Percentiles rank a stretch among this genome's conserved stretches.
Evolutionary conservation across 2,329 filamentous ascomycete species (phyloP).

Genomic region (Claviceps fusiformis): DNA sequence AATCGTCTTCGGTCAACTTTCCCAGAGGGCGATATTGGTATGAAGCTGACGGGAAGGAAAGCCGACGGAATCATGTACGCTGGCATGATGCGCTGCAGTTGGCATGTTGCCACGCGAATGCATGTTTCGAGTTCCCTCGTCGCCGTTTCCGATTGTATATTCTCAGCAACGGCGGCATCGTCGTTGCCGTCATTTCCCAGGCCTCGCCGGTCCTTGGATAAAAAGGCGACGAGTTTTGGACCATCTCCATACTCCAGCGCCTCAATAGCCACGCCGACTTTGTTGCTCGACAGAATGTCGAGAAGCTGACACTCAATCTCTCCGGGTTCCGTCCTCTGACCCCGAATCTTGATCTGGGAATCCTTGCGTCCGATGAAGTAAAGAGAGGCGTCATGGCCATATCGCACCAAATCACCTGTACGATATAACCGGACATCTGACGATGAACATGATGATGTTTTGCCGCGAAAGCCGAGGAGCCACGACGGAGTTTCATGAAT

Average conservation of each 20-base stretch:
- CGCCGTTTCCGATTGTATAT: background rate
- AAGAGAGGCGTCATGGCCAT: conserved; percentile 15
- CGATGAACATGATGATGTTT: conserved; percentile 8
- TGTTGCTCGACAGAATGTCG: background rate
- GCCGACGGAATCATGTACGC: background rate
- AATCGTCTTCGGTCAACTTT: background rate
- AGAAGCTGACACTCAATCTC: conserved; percentile 6
- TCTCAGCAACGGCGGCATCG: no score
- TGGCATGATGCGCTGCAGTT: background rate
- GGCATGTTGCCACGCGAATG: background rate
- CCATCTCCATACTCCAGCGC: background rate
- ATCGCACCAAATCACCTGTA: conserved; percentile 15
- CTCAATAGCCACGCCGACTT: background rate
- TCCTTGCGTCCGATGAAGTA: conserved; percentile 14
- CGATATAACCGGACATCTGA: conserved; percentile 7
- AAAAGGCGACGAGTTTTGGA: background rate
- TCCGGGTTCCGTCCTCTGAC: conserved; percentile 35
- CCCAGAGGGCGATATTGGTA: background rate
- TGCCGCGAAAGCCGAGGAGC: conserved; percentile 13
- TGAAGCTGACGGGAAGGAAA: background rate
- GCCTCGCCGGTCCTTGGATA: background rate
- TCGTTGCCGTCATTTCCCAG: background rate
- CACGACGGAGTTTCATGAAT: background rate
- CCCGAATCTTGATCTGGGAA: conserved; percentile 35
- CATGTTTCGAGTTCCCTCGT: background rate